Base-by-base conservation (phyloP, 2,329 filamentous ascomycete genomes). In the Ceratocystis destructans region DNA sequence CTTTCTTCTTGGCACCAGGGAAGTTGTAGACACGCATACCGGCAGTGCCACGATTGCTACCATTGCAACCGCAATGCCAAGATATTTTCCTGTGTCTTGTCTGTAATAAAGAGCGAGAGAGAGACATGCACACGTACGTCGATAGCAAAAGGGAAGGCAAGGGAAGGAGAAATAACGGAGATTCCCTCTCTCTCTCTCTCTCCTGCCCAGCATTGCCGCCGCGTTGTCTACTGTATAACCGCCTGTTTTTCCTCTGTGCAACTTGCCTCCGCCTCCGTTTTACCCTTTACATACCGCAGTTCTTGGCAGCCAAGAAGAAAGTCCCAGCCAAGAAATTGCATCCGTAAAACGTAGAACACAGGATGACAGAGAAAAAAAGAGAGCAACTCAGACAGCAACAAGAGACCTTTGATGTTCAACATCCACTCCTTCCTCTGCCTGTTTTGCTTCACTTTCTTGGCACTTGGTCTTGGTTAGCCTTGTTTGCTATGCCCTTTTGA, bases 1-100 rank as follows among this genome's bases (percentile, higher is more conserved):
- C 17, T 31, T 41, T 20, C 53, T 31, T 59, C 53, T 59, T 59
- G 53, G 53, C 53, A 59, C 53, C 25, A 59, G 28, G 53, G 53
- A 59, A 59, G 28, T 59, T 25, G n/a, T 37, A 59, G 53, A 59
- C 53, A 59, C 53, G 53, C 53, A 59, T 59, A 25, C 53, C 53
- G 53, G 53, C 53, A 59, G 53, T 59, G 28, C 53, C 1, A 59
- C 53, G 28, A 59, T 59, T 59, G 53, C 53, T n/a, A 59, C 28
- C 48, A 53, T 20, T 48, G 45, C 53, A 41, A 41, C 37, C 37
- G 28, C 53, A 59, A 59, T 33, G 28, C 25, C 25, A 59, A 59
- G 53, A 10, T 28, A 15, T 57, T 31, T 57, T 25, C 3, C 46
- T 50, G 17, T 50, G 22, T 25, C 46, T 50, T 17, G 15, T 20